Base-by-base conservation (phyloP, 495 filamentous ascomycete genomes). In the Penicillium parvum region DNA sequence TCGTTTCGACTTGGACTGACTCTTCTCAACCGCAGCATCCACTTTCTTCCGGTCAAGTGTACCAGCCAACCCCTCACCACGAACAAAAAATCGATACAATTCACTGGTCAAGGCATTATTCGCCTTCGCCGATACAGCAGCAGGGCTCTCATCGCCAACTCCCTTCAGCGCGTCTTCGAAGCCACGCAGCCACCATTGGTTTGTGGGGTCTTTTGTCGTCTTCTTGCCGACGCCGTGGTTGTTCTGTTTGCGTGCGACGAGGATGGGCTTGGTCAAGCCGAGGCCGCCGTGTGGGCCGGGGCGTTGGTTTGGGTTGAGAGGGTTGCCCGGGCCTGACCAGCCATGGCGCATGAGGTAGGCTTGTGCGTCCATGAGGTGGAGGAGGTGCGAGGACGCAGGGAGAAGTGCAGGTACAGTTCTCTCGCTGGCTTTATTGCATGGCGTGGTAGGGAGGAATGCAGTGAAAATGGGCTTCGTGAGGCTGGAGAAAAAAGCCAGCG, bases 51-150 rank as follows among this genome's bases (percentile, higher is more conserved):
- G 43, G 49, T 61, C 53, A 17, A 84, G 56, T 4, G 86, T 90
- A 8, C 90, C 89, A n/a, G 68, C 66, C 40, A 95, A 63, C 26
- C 74, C 65, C 42, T 86, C 79, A 12, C 90, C 90, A 43, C 75
- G 74, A 8, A 95, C 86, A 59, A 96, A 96, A 43, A 75, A 80
- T 11, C 82, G 77, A 62, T 96, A 96, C 5, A 96, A 69, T 19
- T 88, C 85, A 22, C 77, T 71, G 22, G 61, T 68, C 45, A 69
- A 49, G 40, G 64, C 60, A 53, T 74, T 74, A 26, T 48, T 47
- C 46, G 49, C 45, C 28, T 40, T 28, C 34, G 42, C 36, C 27
- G 45, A 49, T 8, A 15, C 43, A 4, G 42, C 43, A 11, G 29
- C 63, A 21, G 32, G 14, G 21, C 36, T 58, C 57, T 87, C 82